Conservation (phyloP, 1,284 basidiomycete genomes). For the Cryptococcus floricola region DNA sequence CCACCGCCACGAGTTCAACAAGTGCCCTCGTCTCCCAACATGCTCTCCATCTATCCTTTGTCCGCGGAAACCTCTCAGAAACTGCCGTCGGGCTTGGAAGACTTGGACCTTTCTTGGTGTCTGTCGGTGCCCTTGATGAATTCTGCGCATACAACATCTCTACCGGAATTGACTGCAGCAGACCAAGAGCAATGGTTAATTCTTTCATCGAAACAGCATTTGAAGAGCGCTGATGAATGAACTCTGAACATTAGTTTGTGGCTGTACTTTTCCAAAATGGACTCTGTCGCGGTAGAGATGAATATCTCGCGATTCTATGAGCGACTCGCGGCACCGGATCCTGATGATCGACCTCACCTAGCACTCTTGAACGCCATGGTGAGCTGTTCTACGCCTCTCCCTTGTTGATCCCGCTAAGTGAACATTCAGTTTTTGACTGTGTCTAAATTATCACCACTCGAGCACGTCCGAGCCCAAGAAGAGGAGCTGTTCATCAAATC, state of each 20-base stretch:
- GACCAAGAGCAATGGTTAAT: slow-evolving; percentile 10
- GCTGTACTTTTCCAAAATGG: slow-evolving; percentile 13
- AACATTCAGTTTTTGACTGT: neutral
- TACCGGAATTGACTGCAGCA: slow-evolving; percentile 3
- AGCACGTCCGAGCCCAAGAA: slow-evolving; percentile 4
- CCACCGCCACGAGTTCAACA: neutral
- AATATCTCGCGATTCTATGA: slow-evolving; percentile 15
- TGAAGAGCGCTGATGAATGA: neutral
- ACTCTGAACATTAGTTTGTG: slow-evolving; percentile 6
- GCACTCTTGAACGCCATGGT: slow-evolving; percentile 16
- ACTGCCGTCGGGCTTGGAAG: slow-evolving; percentile 2
- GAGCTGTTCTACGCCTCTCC: neutral
- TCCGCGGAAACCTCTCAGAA: neutral
- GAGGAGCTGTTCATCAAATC: slow-evolving; percentile 7
- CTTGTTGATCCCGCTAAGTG: too few relatives aligned
- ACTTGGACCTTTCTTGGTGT: slow-evolving; percentile 12
- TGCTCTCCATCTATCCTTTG: slow-evolving; percentile 4
- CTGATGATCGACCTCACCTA: slow-evolving; percentile 1
- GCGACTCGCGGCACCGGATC: slow-evolving; percentile 3
- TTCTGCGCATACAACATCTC: neutral
- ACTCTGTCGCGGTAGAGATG: slow-evolving; percentile 10
- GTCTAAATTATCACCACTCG: slow-evolving; percentile 5
- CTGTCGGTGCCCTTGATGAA: neutral
- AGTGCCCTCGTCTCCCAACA: neutral
- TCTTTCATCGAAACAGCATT: neutral